These are phyloP conservation scores for Pichia inconspicua DNA, from an alignment of 1,139 yeast species.

Conservation along the genomic window DNA sequence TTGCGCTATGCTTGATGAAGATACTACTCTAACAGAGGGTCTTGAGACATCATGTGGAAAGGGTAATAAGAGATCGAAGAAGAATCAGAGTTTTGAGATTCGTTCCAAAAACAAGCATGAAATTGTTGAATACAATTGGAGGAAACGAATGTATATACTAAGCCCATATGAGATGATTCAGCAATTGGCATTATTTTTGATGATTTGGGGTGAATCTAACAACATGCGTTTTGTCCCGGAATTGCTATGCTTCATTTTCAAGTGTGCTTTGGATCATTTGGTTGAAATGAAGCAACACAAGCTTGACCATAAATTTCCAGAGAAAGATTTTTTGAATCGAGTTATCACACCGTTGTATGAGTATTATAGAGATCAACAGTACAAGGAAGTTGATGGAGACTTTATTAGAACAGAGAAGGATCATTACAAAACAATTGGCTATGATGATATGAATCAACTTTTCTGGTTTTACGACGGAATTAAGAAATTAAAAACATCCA, in stretches of 20 bases:
- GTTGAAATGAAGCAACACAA: conserved; percentile 7
- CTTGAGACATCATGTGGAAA: conserved; percentile 32
- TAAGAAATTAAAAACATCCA: conserved; percentile 34
- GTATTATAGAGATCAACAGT: conserved; percentile 38
- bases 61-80: conserved; percentile 33
- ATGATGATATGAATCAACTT: conserved; percentile 78
- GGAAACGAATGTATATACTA: conserved; percentile 60
- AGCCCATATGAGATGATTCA: conserved; percentile 76
- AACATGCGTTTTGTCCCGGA: conserved; percentile 95
- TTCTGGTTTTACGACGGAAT: conserved; percentile 75
- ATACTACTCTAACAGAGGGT: conserved; percentile 47
- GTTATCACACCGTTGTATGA: conserved; percentile 42
- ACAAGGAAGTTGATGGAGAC: conserved; percentile 31
- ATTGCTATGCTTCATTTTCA: conserved; percentile 80
- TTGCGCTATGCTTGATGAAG: conserved; percentile 84
- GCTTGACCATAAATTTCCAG: conserved; percentile 15
- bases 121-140: conserved; percentile 84
- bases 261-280: conserved; percentile 85
- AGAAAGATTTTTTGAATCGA: conserved; percentile 32
- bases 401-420: conserved; percentile 52
- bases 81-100: conserved; percentile 38
- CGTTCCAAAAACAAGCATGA: conserved; percentile 47
- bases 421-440: conserved; percentile 66
- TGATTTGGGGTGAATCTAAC: conserved; percentile 98
- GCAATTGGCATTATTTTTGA: conserved; percentile 80